Percentiles rank a stretch among this genome's conserved stretches.
phyloP scores from a whole-genome alignment of 345 rosid genomes.

The Aegle marmelos region DNA sequence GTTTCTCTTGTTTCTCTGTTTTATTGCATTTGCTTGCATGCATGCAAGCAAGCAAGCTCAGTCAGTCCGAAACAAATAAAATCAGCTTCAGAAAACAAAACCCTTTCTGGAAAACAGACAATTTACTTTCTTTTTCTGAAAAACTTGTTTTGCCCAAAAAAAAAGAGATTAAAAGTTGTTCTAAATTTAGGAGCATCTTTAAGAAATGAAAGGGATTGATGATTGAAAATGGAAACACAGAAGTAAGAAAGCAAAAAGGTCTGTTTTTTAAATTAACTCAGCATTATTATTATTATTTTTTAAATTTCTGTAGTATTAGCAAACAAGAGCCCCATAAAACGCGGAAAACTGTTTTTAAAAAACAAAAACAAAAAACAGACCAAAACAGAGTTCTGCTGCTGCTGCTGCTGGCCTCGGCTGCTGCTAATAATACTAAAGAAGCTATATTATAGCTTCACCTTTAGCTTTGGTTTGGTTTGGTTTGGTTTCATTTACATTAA shows the following conservation, averaged over 20 bases:
- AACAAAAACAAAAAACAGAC: neutral
- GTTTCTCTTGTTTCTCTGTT: neutral
- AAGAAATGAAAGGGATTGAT: slow-evolving; percentile 1
- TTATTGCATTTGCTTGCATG: neutral
- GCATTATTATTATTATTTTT: too few species aligned
- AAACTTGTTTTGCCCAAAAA: neutral
- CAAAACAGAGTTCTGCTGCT: neutral
- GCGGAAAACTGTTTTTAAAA: slow-evolving; percentile 2
- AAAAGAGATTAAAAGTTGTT: neutral
- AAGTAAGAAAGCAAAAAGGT: neutral
- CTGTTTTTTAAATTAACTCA: too few species aligned
- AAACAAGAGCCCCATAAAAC: slow-evolving; percentile 6
- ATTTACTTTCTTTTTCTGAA: slow-evolving; percentile 1
- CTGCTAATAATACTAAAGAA: neutral
- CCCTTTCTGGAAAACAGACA: neutral
- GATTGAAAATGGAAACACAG: slow-evolving; percentile 4
- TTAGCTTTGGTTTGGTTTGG: neutral
- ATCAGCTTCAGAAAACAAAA: neutral
- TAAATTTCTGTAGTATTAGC: neutral
- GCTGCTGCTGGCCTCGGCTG: neutral
- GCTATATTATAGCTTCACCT: neutral
- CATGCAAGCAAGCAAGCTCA: neutral
- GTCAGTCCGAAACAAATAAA: too few species aligned
- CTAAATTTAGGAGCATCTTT: slow-evolving; percentile 7
- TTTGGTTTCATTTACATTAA: slow-evolving; percentile 8